Evolutionary conservation across 805 yeast species (phyloP).

Genomic region (Candida bentonensis): DNA sequence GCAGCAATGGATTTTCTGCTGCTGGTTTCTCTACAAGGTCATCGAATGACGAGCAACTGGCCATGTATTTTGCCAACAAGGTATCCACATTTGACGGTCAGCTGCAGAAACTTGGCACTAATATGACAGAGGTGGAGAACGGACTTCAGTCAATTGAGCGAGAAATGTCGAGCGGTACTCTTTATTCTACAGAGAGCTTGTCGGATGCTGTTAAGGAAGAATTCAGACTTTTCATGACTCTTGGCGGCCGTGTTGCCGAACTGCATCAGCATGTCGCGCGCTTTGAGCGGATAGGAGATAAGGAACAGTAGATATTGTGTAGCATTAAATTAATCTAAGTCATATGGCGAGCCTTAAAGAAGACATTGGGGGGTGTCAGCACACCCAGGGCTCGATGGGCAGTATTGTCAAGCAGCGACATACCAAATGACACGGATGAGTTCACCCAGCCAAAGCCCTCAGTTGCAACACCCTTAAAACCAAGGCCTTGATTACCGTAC

Average conservation of each 20-base stretch:
- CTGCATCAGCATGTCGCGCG: constrained; percentile 38
- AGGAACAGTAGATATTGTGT: constrained; percentile 3
- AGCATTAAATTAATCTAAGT: neutral
- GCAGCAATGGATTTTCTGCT: constrained; percentile 19
- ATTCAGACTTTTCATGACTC: constrained; percentile 53
- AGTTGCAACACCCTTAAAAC: constrained; percentile 80
- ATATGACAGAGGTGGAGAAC: constrained; percentile 20
- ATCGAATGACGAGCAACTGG: constrained; percentile 23
- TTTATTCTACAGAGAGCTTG: constrained; percentile 16
- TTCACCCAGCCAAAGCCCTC: constrained; percentile 99
- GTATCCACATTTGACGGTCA: constrained; percentile 20
- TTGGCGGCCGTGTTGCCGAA: constrained; percentile 60
- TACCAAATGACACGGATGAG: constrained; percentile 66
- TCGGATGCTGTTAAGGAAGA: constrained; percentile 33
- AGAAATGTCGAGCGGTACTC: constrained; percentile 10
- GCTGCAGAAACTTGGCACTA: constrained; percentile 18
- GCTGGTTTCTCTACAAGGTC: constrained; percentile 20
- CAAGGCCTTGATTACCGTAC: constrained; percentile 93
- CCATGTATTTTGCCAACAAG: constrained; percentile 17
- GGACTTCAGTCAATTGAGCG: constrained; percentile 19
- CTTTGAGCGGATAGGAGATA: constrained; percentile 2
- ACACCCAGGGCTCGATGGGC: constrained; percentile 71
- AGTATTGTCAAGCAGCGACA: constrained; percentile 47
- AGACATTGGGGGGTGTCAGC: constrained; percentile 56
- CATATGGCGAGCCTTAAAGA: constrained; percentile 23